phyloP scores from a whole-genome alignment of 352 stramenopile species.

The Chrysophaeum taylorii region DNA sequence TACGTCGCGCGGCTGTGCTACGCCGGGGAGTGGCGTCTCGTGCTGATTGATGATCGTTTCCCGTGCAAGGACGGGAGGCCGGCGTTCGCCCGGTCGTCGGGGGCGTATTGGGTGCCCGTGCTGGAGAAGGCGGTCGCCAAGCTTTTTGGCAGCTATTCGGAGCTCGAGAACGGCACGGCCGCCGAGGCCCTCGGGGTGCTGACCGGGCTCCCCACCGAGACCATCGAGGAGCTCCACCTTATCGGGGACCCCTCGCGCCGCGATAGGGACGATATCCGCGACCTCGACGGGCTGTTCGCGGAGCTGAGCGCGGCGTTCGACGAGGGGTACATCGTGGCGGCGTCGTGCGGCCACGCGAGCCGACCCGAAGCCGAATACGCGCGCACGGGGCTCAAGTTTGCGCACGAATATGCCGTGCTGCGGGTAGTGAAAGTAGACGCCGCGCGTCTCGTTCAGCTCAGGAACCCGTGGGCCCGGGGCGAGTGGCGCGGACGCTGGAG shows the following conservation, averaged over 20 bases:
- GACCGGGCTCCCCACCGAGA: conserved; percentile 3
- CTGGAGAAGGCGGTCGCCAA: conserved; percentile 9
- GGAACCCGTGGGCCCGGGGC: conserved; percentile 4
- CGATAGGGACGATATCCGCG: neutral
- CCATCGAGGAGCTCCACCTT: neutral
- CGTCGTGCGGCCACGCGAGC: neutral
- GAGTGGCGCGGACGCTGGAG: conserved; percentile 7
- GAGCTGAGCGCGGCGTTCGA: neutral
- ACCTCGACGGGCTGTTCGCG: neutral
- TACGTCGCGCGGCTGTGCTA: conserved; percentile 3
- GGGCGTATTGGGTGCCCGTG: neutral
- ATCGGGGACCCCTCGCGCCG: no score
- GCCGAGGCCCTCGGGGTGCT: conserved; percentile 13
- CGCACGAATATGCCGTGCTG: conserved; percentile 5
- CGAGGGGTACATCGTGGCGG: neutral
- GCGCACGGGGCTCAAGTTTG: neutral
- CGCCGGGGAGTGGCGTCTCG: neutral
- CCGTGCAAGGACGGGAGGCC: neutral
- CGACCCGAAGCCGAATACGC: neutral
- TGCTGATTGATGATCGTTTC: neutral
- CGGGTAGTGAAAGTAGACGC: neutral
- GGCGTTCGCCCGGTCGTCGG: neutral
- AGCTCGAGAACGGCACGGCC: neutral
- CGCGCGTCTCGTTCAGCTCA: neutral
- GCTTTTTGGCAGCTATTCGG: neutral